phyloP scores from a whole-genome alignment of 495 filamentous ascomycete genomes.

The Aspergillus funiculosus region DNA sequence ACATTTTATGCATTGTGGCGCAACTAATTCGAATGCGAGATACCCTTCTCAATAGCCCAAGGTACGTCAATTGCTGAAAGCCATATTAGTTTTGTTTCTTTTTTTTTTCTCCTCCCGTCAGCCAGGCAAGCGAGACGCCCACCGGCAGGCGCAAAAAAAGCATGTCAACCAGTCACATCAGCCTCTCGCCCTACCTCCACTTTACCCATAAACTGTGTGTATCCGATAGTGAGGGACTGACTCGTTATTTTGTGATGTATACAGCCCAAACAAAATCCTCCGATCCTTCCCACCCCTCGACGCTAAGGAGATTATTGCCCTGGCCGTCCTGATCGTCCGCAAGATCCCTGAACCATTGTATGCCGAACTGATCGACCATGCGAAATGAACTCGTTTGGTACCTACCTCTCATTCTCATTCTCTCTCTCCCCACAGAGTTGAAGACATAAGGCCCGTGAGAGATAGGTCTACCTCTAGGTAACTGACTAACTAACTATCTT shows the following conservation, averaged over 20 bases:
- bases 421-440: not conserved
- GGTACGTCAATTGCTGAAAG: too few species aligned
- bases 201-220: not conserved
- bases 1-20: conserved; percentile 95
- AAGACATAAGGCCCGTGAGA: not conserved
- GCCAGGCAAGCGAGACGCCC: conserved; percentile 4
- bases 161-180: conserved; percentile 9
- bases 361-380: conserved; percentile 79
- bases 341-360: conserved; percentile 89
- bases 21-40: conserved; percentile 86
- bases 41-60: conserved; percentile 70
- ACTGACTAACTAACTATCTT: not conserved
- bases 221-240: too few species aligned
- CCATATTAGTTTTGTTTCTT: conserved; percentile 1
- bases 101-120: not conserved
- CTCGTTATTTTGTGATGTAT: not conserved
- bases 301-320: conserved; percentile 70
- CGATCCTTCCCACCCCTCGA: conserved; percentile 83
- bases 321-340: conserved; percentile 71
- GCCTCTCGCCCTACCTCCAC: conserved; percentile 12
- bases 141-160: not conserved
- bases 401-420: not conserved
- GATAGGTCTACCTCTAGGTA: not conserved
- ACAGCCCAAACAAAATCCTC: conserved; percentile 83
- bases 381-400: conserved; percentile 54